These are phyloP conservation scores for Capsella rubella DNA, from an alignment of 441 rosid species.

Conservation along the genomic window DNA sequence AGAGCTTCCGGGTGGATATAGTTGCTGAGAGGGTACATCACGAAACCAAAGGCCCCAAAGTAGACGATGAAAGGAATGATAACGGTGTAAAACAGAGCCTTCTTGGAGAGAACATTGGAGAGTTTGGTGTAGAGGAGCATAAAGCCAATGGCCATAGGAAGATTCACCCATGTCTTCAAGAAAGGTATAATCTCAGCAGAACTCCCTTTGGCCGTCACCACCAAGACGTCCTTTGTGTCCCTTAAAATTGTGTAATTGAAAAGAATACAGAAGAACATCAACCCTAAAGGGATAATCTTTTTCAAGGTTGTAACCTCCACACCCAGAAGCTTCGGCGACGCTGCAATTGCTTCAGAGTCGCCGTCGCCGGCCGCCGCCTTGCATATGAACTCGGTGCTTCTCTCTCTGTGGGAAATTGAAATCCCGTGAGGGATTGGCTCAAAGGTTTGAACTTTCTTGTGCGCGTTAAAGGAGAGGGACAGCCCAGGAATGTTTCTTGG, in stretches of 20 bases:
- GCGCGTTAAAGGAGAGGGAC: constrained; percentile 64
- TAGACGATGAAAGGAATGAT: constrained; percentile 91
- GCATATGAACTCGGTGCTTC: constrained; percentile 58
- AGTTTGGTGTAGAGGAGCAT: constrained; percentile 87
- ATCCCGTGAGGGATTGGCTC: constrained; percentile 53
- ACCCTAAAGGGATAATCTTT: constrained; percentile 89
- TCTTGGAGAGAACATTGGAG: constrained; percentile 75
- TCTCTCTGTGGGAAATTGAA: constrained; percentile 48
- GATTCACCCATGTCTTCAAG: constrained; percentile 96
- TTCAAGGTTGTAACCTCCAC: constrained; percentile 70
- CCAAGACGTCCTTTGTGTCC: constrained; percentile 95
- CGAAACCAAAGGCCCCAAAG: constrained; percentile 93
- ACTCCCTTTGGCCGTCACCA: constrained; percentile 93
- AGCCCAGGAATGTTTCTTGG: constrained; percentile 55
- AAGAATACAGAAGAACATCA: constrained; percentile 96
- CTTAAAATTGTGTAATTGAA: constrained; percentile 94
- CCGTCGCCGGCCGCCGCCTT: constrained; percentile 72
- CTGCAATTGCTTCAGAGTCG: constrained; percentile 27
- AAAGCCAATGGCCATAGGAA: constrained; percentile 98
- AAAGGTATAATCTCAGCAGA: constrained; percentile 98
- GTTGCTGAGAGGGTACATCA: constrained; percentile 86
- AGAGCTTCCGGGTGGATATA: constrained; percentile 82
- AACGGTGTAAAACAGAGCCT: constrained; percentile 84
- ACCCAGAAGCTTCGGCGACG: constrained; percentile 68
- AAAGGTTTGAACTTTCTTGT: constrained; percentile 51